Base-by-base conservation (phyloP, 2,329 filamentous ascomycete genomes). In the Ceratocystis alfenasii region DNA sequence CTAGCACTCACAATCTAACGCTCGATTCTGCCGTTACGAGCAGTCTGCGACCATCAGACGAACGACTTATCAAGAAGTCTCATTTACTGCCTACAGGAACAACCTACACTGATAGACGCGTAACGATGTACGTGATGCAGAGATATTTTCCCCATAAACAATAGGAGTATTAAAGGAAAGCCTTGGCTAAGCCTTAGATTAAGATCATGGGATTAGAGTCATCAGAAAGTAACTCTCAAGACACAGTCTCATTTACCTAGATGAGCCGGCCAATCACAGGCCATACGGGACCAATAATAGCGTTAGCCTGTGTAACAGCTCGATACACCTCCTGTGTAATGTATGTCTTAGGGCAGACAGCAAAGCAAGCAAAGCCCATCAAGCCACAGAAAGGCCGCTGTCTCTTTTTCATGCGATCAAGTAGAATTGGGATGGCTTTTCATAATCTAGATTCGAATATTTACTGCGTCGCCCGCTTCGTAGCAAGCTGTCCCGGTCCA, bases 171-270 rank as follows among this genome's bases (percentile, higher is more conserved):
- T 5, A 12, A 41, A 41, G 36, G 12, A 41, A 41, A 41, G 36
- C 36, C 36, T 41, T 41, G 36, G 36, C 46, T 7, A 48, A 48
- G 46, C 17, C 46, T n/a, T 8, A 20, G 17, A 48, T 48, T 25
- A 53, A 10, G 25, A 25, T 3, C 25, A 53, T 22, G 22, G 20
- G 3, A 48, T n/a, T 48, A 22, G 17, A 22, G n/a, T n/a, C 17
- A 48, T 20, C 17, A n/a, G 46, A 53, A 25, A 53, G 48, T 1
- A 28, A 15, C 17, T 53, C 48, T 25, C 22, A 28, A 59, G 55
- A 59, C 55, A 59, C 17, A 7, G 55, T 59, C 30, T 59, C 25
- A 59, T 59, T 41, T 59, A 15, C 5, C 28, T 36, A 59, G 55
- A 59, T 28, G 28, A 59, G 55, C 30, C 17, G 28, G 55, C 28